Base-by-base conservation (phyloP, 345 rosid genomes). In the Murraya paniculata region DNA sequence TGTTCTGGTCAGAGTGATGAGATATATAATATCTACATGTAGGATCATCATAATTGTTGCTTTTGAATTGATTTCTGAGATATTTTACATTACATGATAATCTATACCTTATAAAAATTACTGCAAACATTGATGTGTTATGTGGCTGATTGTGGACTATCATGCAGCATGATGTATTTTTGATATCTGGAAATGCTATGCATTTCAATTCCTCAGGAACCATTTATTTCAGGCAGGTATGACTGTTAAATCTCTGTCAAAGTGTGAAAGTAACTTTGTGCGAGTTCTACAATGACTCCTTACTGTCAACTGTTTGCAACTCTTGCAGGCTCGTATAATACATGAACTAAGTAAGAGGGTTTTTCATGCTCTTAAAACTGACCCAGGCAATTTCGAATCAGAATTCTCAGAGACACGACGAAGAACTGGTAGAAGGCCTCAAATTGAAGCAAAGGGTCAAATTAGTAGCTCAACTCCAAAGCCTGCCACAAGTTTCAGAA, bases 141-240 rank as follows among this genome's bases (percentile, higher is more conserved):
- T 24, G 67, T 39, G 53, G 78, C 81, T 71, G 53, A 58, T 65
- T 45, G 4, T 77, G 58, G 36, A 53, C 55, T 50, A 28, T 65
- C 65, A 9, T 71, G 88, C 90, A 91, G 95, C 78, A 81, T 67
- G 95, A 91, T 68, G 87, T 75, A 38, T 81, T 82, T 87, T 79
- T 90, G 62, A 91, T 91, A 69, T 72, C 88, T 22, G 62, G 36
- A 75, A 91, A 91, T 59, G 95, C 95, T 2, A 90, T 91, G 93
- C 86, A 81, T 68, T 91, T 91, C 79, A 91, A 91, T 81, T 78
- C 93, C 2, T 66, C 92, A 9, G 31, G 82, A 48, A 90, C 91
- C 78, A 76, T 87, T 18, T 88, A 74, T 79, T 91, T 83, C 82
- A 87, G 87, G 84, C 90, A 91, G 90, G 95, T 91, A 82, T 22